Evolutionary conservation across 306 rosid genomes (phyloP), one percentile per base, ranked within the genome.

Genomic region (Gillenia trifoliata): DNA sequence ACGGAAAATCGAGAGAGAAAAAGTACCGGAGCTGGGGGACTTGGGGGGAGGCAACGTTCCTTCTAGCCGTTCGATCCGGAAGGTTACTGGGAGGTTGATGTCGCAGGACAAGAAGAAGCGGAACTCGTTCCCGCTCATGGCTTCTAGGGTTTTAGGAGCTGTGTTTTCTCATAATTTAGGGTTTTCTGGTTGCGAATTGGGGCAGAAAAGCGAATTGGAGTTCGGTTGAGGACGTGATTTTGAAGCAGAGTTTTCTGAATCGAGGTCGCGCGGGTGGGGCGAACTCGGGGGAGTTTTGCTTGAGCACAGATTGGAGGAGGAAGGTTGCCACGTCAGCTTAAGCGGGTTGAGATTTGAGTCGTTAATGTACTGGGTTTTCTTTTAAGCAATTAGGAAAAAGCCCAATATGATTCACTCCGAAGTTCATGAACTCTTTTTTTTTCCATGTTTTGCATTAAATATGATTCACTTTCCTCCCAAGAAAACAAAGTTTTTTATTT

Each of bases 31-130:
- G 79, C 70, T 49, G 22, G 85, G 76, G 68, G 89, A 80, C 65
- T 87, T 85, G 41, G 81, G 60, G 43, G 80, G 80, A 71, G 87
- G 89, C 54, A 92, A 85, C 79, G 61, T 77, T 52, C 99, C 99
- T 73, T 94, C 99, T 29, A 94, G 84, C 54, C 88, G 79, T 36
- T 94, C 93, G 54, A 92, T 85, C 26, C 93, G 91, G 77, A 94
- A 89, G 61, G 95, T 92, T 10, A 90, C 89, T 1, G 96, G 97
- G 71, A 94, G 96, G 72, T 90, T 92, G 82, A 94, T 94, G 70
- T 94, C 99, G 78, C 99, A 92, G 16, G 99, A 92, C 87, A 94
- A 75, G 89, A 92, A 92, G 92, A 94, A 94, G 56, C 99, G 87
- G 79, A 94, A 94, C 85, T 94, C 99, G 86, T 86, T 92, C 33